phyloP scores from a whole-genome alignment of 768 basidiomycete genomes.

The Inosperma sp. region DNA sequence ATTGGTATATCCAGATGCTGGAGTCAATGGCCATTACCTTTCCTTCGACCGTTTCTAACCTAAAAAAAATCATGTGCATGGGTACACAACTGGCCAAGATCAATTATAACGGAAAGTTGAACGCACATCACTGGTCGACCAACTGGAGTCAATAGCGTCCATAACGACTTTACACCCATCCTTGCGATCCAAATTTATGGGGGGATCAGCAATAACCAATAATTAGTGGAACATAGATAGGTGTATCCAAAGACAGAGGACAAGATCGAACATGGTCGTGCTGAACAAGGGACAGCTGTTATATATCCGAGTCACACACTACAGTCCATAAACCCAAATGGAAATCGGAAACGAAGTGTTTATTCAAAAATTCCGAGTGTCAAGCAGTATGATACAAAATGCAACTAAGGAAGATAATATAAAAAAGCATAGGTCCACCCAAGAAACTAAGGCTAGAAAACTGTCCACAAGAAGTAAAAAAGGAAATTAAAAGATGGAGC shows the following conservation, averaged over 20 bases:
- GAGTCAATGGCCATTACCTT: conserved; percentile 96
- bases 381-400: too few species aligned
- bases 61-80: too few species aligned
- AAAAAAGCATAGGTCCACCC: conserved; percentile 1
- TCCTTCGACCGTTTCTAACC: conserved; percentile 93
- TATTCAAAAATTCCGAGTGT: too few species aligned
- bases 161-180: conserved; percentile 98
- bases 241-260: not conserved
- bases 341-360: too few species aligned
- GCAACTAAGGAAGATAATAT: too few species aligned
- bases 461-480: too few species aligned
- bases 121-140: conserved; percentile 88
- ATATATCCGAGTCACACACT: too few species aligned
- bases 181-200: not conserved
- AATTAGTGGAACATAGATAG: not conserved
- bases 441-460: not conserved
- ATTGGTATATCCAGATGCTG: conserved; percentile 99
- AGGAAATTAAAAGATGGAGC: too few species aligned
- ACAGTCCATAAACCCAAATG: too few species aligned
- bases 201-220: not conserved
- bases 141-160: conserved; percentile 89
- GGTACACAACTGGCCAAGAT: not conserved
- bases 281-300: too few species aligned
- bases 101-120: not conserved
- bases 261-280: not conserved